Evolutionary conservation across 805 yeast species (phyloP), one percentile per base, ranked within the genome.

Genomic region (Ogataea dorogensis): DNA sequence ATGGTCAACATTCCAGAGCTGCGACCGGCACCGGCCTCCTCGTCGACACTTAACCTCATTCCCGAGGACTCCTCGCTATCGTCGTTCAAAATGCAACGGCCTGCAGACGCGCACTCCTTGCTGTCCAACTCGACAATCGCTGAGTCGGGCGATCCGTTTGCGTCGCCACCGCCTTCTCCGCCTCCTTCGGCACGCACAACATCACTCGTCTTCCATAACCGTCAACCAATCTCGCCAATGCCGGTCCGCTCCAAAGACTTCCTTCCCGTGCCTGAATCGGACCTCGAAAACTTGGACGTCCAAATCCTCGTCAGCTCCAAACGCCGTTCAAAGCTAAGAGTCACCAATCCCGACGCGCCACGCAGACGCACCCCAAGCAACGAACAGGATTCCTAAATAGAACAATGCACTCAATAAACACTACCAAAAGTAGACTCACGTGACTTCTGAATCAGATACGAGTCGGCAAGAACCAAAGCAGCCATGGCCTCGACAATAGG

Each of bases 401-500:
- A 19, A 21, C 33, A 15, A 21, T 38, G 17, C 26, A 21, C 16
- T 35, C 42, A 59, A 40, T 58, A 46, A 33, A 61, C 57, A 17
- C 52, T 24, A 28, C 60, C 62, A 33, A 55, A 60, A 28, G 78
- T 70, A 34, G 67, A 73, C 49, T 83, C 87, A 63, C 98, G 79
- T 20, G 95, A 71, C 62, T 85, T 82, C 67, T 91, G 98, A 30
- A 89, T 73, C 66, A 93, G 65, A 39, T 84, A 65, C 38, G 86
- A 79, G 61, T 93, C 98, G 27, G 91, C 91, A 46, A 91, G 64
- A 2, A 87, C 96, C 48, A 93, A 71, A n/a, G 97, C 93, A 31
- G 98, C 77, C 98, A 93, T 91, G 25, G 98, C 86, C 69, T 93
- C 98, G 19, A 93, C 98, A 55, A 93, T 93, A 34, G 98, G 98